phyloP scores from a whole-genome alignment of 2,329 filamentous ascomycete genomes.

The Diaporthe capsici region DNA sequence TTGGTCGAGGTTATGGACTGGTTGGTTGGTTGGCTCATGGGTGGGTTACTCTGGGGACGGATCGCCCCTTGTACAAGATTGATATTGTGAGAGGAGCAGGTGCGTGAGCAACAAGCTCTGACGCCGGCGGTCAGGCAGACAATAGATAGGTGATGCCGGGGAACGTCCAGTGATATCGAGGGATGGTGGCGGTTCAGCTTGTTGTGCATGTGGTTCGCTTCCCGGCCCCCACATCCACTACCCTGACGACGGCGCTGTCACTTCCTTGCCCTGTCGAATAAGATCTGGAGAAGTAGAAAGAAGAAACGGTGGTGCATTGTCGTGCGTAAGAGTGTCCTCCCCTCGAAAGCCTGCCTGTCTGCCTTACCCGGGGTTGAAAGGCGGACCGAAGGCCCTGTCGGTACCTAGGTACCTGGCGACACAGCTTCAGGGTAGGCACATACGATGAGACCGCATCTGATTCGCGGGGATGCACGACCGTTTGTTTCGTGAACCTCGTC shows the following conservation, averaged over 20 bases:
- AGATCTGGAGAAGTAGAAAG: neutral
- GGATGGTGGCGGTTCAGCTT: neutral
- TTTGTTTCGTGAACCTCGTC: conserved; percentile 9
- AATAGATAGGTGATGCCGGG: neutral
- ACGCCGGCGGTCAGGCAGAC: neutral
- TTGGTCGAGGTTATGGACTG: neutral
- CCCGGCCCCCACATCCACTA: neutral
- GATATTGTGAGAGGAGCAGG: neutral
- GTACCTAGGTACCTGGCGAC: conserved; percentile 16
- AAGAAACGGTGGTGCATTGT: neutral
- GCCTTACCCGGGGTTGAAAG: neutral
- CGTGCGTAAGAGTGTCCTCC: neutral
- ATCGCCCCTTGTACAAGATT: neutral
- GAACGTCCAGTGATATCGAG: neutral
- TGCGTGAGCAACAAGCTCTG: neutral
- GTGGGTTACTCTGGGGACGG: conserved; percentile 10
- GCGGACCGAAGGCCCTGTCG: conserved; percentile 12
- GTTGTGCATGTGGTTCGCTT: neutral
- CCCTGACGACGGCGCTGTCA: neutral
- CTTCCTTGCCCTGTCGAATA: neutral
- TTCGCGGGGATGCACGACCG: conserved; percentile 18
- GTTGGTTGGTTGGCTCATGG: neutral
- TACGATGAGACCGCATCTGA: conserved; percentile 31
- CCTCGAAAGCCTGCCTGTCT: neutral
- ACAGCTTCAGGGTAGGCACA: conserved; percentile 25